Evolutionary conservation across 768 basidiomycete genomes (phyloP).

Genomic region (Collybia sordida): DNA sequence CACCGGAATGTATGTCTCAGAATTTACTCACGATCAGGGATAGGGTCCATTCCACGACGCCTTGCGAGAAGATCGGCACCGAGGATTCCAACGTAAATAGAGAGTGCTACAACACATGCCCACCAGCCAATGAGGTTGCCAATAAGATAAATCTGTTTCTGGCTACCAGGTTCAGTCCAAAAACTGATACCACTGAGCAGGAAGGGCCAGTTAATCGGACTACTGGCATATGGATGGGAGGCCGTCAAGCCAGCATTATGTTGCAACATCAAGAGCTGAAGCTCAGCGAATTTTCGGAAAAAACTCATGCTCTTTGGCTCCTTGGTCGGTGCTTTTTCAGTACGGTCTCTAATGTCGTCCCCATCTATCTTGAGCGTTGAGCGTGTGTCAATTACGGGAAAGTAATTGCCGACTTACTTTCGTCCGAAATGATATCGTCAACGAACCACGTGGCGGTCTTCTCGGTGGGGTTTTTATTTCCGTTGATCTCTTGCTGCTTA

Average conservation of each 20-base stretch:
- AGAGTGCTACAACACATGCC: slow-evolving; percentile 83
- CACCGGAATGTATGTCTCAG: background rate
- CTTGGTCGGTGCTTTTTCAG: slow-evolving; percentile 51
- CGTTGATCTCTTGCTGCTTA: slow-evolving; percentile 97
- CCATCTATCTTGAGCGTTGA: slow-evolving; percentile 36
- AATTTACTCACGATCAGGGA: slow-evolving; percentile 75
- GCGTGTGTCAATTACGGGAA: background rate
- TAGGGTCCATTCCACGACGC: slow-evolving; percentile 79
- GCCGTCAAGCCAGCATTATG: slow-evolving; percentile 99
- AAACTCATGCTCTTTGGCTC: slow-evolving; percentile 84
- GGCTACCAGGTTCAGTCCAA: slow-evolving; percentile 86
- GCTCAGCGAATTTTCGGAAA: slow-evolving; percentile 91
- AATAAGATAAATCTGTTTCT: slow-evolving; percentile 94
- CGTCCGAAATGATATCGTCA: slow-evolving; percentile 75
- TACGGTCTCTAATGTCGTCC: slow-evolving; percentile 56
- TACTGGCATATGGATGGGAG: slow-evolving; percentile 95
- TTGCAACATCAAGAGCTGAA: slow-evolving; percentile 94
- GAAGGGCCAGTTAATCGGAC: slow-evolving; percentile 99
- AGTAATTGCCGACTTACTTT: slow-evolving; percentile 47
- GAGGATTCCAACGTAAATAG: slow-evolving; percentile 87
- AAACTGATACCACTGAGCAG: slow-evolving; percentile 94
- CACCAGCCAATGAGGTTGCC: slow-evolving; percentile 97
- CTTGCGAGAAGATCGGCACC: slow-evolving; percentile 89
- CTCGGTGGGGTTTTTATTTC: slow-evolving; percentile 88
- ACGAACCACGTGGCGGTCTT: slow-evolving; percentile 87